Percentiles rank a stretch among this genome's conserved stretches.
phyloP scores from a whole-genome alignment of 805 yeast species.

The Metschnikowia sp. region DNA sequence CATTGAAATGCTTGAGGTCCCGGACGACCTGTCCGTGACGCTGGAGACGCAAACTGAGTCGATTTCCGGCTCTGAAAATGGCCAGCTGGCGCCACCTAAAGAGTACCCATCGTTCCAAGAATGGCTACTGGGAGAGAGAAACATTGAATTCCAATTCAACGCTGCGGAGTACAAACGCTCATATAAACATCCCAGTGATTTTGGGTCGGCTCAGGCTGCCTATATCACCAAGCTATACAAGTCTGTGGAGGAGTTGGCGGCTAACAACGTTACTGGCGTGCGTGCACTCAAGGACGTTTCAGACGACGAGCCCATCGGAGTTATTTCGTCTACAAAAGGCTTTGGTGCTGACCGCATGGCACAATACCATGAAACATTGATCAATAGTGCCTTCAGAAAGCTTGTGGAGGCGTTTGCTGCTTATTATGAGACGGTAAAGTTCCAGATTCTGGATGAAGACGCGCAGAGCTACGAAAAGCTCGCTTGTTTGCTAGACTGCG shows the following conservation, averaged over 20 bases:
- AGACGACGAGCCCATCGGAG: slow-evolving; percentile 30
- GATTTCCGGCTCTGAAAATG: slow-evolving; percentile 16
- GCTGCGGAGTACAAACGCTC: slow-evolving; percentile 37
- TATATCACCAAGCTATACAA: slow-evolving; percentile 53
- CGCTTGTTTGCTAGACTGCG: slow-evolving; percentile 53
- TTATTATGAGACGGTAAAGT: slow-evolving; percentile 26
- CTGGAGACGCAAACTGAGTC: slow-evolving; percentile 29
- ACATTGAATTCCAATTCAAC: slow-evolving; percentile 39
- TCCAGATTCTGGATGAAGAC: slow-evolving; percentile 20
- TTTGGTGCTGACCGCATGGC: slow-evolving; percentile 11
- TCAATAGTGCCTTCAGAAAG: slow-evolving; percentile 26
- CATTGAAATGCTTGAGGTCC: slow-evolving; percentile 41
- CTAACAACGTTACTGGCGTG: slow-evolving; percentile 9
- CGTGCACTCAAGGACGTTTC: slow-evolving; percentile 6
- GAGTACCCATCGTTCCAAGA: slow-evolving; percentile 42
- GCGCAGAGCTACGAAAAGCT: slow-evolving; percentile 33
- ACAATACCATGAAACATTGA: slow-evolving; percentile 7
- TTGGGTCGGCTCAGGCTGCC: slow-evolving; percentile 39
- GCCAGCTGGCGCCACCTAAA: slow-evolving; percentile 8
- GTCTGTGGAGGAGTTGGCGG: slow-evolving; percentile 41
- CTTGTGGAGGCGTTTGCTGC: slow-evolving; percentile 27
- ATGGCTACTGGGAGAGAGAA: slow-evolving; percentile 41
- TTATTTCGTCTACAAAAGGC: slow-evolving; percentile 23
- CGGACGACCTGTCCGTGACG: slow-evolving; percentile 28
- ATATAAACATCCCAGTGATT: slow-evolving; percentile 31